Evolutionary conservation across 2,329 filamentous ascomycete species (phyloP).

Genomic region (Colletotrichum kahawae): DNA sequence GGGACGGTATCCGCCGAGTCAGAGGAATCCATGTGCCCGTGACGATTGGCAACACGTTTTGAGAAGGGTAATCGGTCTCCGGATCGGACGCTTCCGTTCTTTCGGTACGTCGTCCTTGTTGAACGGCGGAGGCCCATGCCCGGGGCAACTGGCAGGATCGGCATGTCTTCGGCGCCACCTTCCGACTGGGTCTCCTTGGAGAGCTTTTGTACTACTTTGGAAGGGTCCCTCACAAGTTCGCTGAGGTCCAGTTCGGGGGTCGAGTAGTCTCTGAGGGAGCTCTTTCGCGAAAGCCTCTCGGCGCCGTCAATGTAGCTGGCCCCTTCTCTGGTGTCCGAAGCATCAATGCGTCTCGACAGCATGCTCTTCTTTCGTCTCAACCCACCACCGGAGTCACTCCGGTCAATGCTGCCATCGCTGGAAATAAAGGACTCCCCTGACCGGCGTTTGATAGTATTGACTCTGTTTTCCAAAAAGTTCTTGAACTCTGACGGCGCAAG

Average conservation of each 20-base stretch:
- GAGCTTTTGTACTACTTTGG: conserved; percentile 72
- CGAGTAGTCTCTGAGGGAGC: conserved; percentile 62
- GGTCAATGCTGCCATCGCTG: conserved; percentile 54
- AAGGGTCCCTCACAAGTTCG: conserved; percentile 81
- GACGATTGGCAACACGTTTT: conserved; percentile 69
- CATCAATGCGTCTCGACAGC: conserved; percentile 90
- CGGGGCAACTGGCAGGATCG: conserved; percentile 80
- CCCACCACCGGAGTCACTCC: conserved; percentile 60
- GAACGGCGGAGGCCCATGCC: conserved; percentile 86
- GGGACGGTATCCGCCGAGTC: conserved; percentile 41
- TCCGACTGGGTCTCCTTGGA: conserved; percentile 59
- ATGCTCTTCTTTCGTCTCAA: conserved; percentile 91
- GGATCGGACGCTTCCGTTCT: conserved; percentile 80
- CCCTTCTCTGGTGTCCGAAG: conserved; percentile 59
- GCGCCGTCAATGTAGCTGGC: conserved; percentile 83
- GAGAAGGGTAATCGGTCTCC: conserved; percentile 78
- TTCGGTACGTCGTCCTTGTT: conserved; percentile 89
- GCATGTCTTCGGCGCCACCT: conserved; percentile 71
- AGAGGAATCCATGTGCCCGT: conserved; percentile 53
- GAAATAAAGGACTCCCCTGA: conserved; percentile 75
- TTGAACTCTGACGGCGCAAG: conserved; percentile 96
- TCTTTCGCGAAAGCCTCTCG: conserved; percentile 76
- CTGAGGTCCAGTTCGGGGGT: conserved; percentile 74
- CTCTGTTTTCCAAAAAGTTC: conserved; percentile 91
- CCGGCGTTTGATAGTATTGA: conserved; percentile 85